Evolutionary conservation across 2,329 filamentous ascomycete genomes (phyloP).

Genomic region (Exophiala viscosa): DNA sequence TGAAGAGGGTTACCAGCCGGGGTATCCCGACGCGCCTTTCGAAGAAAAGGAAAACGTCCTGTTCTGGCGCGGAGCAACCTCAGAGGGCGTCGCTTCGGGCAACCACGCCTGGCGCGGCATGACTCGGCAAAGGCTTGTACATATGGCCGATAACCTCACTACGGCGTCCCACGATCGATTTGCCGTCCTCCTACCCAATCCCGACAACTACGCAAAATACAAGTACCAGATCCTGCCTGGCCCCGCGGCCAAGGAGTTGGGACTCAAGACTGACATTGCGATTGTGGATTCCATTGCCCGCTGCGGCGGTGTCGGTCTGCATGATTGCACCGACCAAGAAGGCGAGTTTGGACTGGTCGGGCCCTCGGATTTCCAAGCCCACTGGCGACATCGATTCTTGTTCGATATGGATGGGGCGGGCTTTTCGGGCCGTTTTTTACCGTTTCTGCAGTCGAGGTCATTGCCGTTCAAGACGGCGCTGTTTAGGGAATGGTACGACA

Average conservation of each 20-base stretch:
- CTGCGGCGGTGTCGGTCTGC: conserved; percentile 42
- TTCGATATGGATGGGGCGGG: conserved; percentile 67
- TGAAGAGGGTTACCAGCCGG: conserved; percentile 19
- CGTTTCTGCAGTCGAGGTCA: conserved; percentile 62
- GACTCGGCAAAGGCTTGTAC: conserved; percentile 68
- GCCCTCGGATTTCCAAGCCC: conserved; percentile 51
- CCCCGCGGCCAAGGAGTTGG: conserved; percentile 39
- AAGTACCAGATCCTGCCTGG: conserved; percentile 53
- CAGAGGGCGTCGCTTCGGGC: conserved; percentile 47
- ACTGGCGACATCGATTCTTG: conserved; percentile 66
- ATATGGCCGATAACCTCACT: conserved; percentile 61
- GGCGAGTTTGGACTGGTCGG: conserved; percentile 50
- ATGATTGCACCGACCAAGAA: conserved; percentile 52
- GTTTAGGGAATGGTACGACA: conserved; percentile 76
- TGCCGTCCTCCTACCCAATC: conserved; percentile 54
- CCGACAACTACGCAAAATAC: conserved; percentile 42
- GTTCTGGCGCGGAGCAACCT: conserved; percentile 72
- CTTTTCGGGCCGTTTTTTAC: conserved; percentile 63
- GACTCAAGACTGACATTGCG: conserved; percentile 58
- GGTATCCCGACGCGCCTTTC: conserved; percentile 53
- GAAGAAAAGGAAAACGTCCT: conserved; percentile 60
- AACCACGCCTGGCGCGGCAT: conserved; percentile 62
- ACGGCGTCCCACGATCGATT: conserved; percentile 36
- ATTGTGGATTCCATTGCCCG: conserved; percentile 59
- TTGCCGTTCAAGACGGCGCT: conserved; percentile 68